phyloP scores from a whole-genome alignment of 257 asterid genomes.

The Avicennia marina region DNA sequence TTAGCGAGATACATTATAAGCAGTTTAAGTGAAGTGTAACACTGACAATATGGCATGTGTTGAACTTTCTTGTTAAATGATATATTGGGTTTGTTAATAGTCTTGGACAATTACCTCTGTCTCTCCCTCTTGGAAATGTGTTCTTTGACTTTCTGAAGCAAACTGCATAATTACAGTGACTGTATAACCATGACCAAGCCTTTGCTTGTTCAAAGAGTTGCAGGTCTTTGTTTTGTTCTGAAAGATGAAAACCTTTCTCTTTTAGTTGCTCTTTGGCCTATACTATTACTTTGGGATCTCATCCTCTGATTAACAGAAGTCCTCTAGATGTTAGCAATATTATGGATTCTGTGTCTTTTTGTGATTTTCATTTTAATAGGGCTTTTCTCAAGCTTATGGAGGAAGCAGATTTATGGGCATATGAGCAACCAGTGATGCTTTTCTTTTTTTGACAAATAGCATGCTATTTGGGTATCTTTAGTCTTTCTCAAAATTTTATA shows the following conservation, averaged over 20 bases:
- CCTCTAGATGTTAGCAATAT: too few species aligned
- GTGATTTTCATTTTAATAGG: too few species aligned
- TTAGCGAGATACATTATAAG: neutral
- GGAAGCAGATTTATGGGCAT: too few species aligned
- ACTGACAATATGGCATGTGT: neutral
- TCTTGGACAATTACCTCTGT: neutral
- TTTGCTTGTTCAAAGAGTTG: neutral
- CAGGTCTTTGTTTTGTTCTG: constrained; percentile 5
- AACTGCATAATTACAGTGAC: neutral
- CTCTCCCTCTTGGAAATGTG: neutral
- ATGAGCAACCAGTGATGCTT: neutral
- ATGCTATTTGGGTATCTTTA: neutral
- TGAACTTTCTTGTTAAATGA: neutral
- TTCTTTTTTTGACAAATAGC: too few species aligned
- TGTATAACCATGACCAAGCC: neutral
- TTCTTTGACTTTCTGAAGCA: constrained; percentile 1
- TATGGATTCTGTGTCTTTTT: too few species aligned
- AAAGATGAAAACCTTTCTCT: neutral
- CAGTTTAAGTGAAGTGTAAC: neutral
- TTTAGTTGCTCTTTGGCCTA: neutral
- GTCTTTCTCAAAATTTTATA: neutral
- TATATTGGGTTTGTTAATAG: neutral
- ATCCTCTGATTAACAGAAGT: neutral
- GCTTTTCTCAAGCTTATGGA: too few species aligned
- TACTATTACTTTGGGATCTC: constrained; percentile 5